Base-by-base conservation (phyloP, 148 eudicot genomes). In the Nepenthes gracilis region DNA sequence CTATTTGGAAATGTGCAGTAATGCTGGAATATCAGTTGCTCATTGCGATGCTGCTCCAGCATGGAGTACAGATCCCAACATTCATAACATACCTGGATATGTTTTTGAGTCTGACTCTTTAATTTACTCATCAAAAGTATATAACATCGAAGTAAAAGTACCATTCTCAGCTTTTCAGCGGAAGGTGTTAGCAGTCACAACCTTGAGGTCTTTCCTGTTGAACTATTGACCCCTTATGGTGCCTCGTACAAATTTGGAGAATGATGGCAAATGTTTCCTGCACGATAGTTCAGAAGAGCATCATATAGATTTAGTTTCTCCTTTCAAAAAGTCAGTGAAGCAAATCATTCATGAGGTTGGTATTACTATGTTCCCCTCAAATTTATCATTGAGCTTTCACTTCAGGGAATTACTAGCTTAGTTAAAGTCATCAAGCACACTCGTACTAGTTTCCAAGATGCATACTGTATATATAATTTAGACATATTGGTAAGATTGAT, bases 211-310 rank as follows among this genome's bases (percentile, higher is more conserved):
- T 8, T 88, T 93, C 67, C 72, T 86, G 60, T 56, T 86, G 70
- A 84, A 65, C 69, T 93, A 84, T 79, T 68, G 88, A 60, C 96
- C 98, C 49, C 90, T 93, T 70, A 33, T 88, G 81, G 95, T 82
- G 79, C 87, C 91, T 36, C 84, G 67, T 54, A 38, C 81, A 50
- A 69, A 70, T 36, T 57, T 61, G 57, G 95, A 93, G 37, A 93
- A 90, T 2, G 96, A 93, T 61, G 92, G 86, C 47, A 85, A 93
- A n/a, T 83, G 81, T 61, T 92, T 82, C 72, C 70, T 86, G 53
- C 76, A 67, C 61, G 90, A 88, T 48, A 36, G 68, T 65, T 23
- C 72, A 12, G 80, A 75, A 61, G 72, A 68, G 6, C 66, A 66
- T 5, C 81, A 40, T 67, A 64, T 81, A 34, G 98, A 93, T 80